phyloP scores from a whole-genome alignment of 257 asterid species.

The Lavandula angustifolia region DNA sequence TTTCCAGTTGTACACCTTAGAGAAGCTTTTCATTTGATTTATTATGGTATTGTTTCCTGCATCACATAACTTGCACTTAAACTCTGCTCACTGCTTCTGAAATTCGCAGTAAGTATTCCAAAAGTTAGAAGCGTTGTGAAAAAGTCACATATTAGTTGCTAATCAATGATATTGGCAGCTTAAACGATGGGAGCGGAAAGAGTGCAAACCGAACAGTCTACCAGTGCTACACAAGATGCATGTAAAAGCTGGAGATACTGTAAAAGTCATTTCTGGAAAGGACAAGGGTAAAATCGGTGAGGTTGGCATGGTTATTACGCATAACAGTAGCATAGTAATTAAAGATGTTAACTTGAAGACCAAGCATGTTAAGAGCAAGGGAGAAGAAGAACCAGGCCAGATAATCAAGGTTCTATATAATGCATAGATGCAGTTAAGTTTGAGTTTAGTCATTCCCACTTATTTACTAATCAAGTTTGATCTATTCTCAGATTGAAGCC shows the following conservation, averaged over 20 bases:
- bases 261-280: constrained; percentile 86
- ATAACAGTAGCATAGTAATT: constrained; percentile 70
- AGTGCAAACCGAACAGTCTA: constrained; percentile 95
- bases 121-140: neutral
- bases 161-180: constrained; percentile 44
- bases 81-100: neutral
- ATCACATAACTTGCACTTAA: constrained; percentile 2
- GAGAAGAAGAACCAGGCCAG: constrained; percentile 83
- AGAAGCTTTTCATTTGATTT: neutral
- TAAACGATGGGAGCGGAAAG: constrained; percentile 90
- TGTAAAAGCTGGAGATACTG: constrained; percentile 86
- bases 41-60: neutral
- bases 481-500: constrained; percentile 72
- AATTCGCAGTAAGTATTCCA: constrained; percentile 5
- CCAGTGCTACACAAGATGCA: constrained; percentile 91
- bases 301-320: constrained; percentile 63
- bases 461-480: constrained; percentile 14
- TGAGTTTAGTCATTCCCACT: constrained; percentile 2
- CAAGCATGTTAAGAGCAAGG: constrained; percentile 84
- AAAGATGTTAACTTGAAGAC: constrained; percentile 91
- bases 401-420: constrained; percentile 65
- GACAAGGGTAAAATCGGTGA: constrained; percentile 92
- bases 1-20: neutral
- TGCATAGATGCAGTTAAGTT: neutral
- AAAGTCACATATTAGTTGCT: constrained; percentile 4